Evolutionary conservation across 371 early-diverging fungal genomes (phyloP).

Genomic region (Mortierella sp.): DNA sequence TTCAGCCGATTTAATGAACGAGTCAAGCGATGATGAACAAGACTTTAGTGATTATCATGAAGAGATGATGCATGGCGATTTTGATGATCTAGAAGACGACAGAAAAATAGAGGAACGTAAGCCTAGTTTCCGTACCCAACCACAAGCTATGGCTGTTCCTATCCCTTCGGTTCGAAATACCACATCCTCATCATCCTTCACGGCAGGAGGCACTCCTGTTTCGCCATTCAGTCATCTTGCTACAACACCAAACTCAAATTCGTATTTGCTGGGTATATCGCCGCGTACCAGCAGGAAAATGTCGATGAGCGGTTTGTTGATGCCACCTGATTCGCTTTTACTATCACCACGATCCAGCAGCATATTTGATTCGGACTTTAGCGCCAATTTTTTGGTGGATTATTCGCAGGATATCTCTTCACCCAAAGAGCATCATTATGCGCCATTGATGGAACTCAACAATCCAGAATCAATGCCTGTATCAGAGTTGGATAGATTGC

Average conservation of each 20-base stretch:
- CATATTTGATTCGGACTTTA: conserved; percentile 52
- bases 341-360: conserved; percentile 49
- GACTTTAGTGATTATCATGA: conserved; percentile 69
- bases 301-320: conserved; percentile 52
- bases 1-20: conserved; percentile 14
- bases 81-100: conserved; percentile 58
- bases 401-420: conserved; percentile 44
- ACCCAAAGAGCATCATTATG: conserved; percentile 44
- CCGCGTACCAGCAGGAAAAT: conserved; percentile 55
- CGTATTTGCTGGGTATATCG: conserved; percentile 44
- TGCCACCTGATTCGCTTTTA: conserved; percentile 46
- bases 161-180: conserved; percentile 41
- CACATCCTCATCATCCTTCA: conserved; percentile 33
- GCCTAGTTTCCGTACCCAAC: conserved; percentile 15
- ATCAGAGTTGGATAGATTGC: conserved; percentile 52
- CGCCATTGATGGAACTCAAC: conserved; percentile 54
- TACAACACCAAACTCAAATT: conserved; percentile 43
- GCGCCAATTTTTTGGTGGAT: conserved; percentile 29
- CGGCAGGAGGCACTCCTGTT: conserved; percentile 39
- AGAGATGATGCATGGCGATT: conserved; percentile 69
- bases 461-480: conserved; percentile 57
- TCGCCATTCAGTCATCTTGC: conserved; percentile 47
- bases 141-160: conserved; percentile 45
- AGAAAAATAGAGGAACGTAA: conserved; percentile 26
- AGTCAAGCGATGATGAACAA: conserved; percentile 62